Conservation (phyloP, 208 protist species). For the Acanthamoeba quina region DNA sequence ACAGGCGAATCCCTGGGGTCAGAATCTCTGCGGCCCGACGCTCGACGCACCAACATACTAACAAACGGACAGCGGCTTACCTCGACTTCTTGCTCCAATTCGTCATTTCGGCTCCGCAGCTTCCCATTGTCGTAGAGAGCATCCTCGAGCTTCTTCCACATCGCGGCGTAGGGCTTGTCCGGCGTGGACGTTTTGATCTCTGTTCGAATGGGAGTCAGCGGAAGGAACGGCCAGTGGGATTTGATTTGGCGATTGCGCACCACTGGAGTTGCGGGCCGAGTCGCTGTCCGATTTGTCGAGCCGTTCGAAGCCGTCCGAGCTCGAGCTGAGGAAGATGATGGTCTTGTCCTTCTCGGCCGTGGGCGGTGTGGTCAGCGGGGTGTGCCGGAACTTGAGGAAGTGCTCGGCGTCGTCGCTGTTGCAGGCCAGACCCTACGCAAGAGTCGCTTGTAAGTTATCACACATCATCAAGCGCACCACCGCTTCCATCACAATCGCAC, state of each 20-base stretch:
- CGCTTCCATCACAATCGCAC: background rate
- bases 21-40: background rate
- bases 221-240: background rate
- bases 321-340: conserved; percentile 61
- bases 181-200: background rate
- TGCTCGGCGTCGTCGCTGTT: conserved; percentile 70
- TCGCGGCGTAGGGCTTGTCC: conserved; percentile 13
- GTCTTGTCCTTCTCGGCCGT: conserved; percentile 25
- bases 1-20: background rate
- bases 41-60: background rate
- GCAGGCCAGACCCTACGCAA: conserved; percentile 35
- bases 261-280: background rate
- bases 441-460: background rate
- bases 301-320: background rate
- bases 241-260: background rate
- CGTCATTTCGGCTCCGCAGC: conserved; percentile 12
- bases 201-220: background rate
- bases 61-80: background rate
- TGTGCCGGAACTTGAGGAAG: conserved; percentile 63
- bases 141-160: conserved; percentile 72
- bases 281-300: background rate
- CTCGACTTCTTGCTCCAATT: conserved; percentile 70
- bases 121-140: conserved; percentile 39
- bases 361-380: background rate
- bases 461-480: too few relatives aligned